Evolutionary conservation across 352 stramenopile genomes (phyloP).

Genomic region (Phytophthora agathidicida): DNA sequence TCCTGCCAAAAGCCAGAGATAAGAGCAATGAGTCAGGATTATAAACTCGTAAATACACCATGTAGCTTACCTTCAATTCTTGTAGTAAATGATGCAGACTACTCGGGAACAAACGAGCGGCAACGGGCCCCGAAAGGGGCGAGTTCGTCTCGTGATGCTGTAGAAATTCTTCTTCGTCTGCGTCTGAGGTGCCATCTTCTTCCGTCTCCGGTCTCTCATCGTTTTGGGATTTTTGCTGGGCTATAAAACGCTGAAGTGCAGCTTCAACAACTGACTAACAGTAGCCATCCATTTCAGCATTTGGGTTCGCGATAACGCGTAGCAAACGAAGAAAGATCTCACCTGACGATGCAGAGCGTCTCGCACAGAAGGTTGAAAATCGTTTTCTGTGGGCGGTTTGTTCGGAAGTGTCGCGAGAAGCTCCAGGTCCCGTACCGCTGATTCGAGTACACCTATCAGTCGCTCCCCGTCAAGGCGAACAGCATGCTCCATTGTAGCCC

Average conservation of each 20-base stretch:
- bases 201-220: constrained; percentile 29
- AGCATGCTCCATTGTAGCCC: constrained; percentile 23
- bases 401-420: constrained; percentile 35
- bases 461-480: constrained; percentile 33
- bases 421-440: constrained; percentile 29
- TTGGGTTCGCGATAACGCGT: too few species aligned
- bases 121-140: constrained; percentile 11
- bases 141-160: constrained; percentile 16
- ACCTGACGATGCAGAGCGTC: constrained; percentile 30
- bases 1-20: constrained; percentile 24
- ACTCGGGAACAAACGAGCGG: constrained; percentile 31
- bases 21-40: background rate
- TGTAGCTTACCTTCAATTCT: constrained; percentile 26
- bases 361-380: constrained; percentile 5
- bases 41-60: background rate
- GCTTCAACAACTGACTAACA: constrained; percentile 28
- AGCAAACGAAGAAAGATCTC: background rate
- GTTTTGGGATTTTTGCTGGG: constrained; percentile 11
- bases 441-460: constrained; percentile 28
- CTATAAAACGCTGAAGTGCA: constrained; percentile 19
- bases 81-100: constrained; percentile 37
- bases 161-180: constrained; percentile 10
- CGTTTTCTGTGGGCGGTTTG: background rate
- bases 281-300: background rate
- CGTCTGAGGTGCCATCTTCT: constrained; percentile 10